These are phyloP conservation scores for Ogataea saltuana DNA, from an alignment of 805 yeast species.

Conservation along the genomic window DNA sequence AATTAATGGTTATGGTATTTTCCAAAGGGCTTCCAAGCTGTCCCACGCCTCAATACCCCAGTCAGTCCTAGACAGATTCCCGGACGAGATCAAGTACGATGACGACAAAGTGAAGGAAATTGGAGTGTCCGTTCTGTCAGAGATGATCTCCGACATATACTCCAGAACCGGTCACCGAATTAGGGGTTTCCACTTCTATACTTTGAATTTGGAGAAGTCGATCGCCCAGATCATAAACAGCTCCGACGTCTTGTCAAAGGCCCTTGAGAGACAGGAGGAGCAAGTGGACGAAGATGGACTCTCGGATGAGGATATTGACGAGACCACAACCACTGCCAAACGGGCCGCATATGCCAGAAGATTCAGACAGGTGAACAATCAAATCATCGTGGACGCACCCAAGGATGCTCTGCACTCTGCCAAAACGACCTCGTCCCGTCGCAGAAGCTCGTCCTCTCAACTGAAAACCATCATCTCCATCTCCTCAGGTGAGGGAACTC, in stretches of 20 bases:
- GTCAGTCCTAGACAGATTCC: conserved; percentile 51
- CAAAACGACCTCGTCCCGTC: conserved; percentile 14
- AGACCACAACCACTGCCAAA: conserved; percentile 34
- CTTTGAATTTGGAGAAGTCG: conserved; percentile 88
- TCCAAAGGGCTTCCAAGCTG: conserved; percentile 83
- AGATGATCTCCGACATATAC: conserved; percentile 61
- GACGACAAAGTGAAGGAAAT: conserved; percentile 77
- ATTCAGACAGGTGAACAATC: conserved; percentile 33
- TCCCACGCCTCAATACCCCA: conserved; percentile 84
- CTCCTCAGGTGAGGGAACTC: conserved; percentile 77
- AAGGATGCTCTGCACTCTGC: conserved; percentile 13
- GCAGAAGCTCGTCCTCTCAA: conserved; percentile 32
- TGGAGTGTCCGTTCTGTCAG: conserved; percentile 74
- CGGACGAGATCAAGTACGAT: conserved; percentile 61
- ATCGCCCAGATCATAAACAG: conserved; percentile 79
- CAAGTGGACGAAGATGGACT: conserved; percentile 35
- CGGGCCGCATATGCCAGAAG: conserved; percentile 38
- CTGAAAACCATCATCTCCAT: conserved; percentile 69
- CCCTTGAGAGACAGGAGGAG: conserved; percentile 40
- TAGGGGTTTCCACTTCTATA: conserved; percentile 90
- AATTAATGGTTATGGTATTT: conserved; percentile 77
- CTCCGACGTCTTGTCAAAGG: conserved; percentile 53
- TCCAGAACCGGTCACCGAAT: conserved; percentile 54
- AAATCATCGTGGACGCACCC: conserved; percentile 32
- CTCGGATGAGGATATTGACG: conserved; percentile 34